phyloP scores from a whole-genome alignment of 2,329 filamentous ascomycete species.

The Aspergillus tanneri region DNA sequence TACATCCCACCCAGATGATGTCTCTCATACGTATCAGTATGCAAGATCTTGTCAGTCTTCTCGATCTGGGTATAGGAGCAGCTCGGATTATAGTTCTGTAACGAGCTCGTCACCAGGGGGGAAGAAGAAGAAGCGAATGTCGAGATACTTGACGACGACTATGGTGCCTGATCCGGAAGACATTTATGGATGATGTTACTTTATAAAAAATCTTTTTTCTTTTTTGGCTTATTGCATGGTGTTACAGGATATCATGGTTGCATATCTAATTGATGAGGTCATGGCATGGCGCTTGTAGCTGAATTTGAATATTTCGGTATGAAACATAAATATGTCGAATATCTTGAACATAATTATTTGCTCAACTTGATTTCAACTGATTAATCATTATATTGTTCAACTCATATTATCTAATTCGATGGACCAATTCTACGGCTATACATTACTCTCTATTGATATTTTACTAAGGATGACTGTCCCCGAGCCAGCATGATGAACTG shows the following conservation, averaged over 20 bases:
- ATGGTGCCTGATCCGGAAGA: conserved; percentile 42
- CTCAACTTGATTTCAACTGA: too few relatives aligned
- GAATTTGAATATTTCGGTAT: too few relatives aligned
- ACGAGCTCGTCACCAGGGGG: conserved; percentile 5
- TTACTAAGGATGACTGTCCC: too few relatives aligned
- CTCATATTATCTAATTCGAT: conserved; percentile 50
- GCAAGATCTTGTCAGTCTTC: not conserved
- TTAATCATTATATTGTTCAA: not conserved
- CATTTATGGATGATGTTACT: conserved; percentile 30
- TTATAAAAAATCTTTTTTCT: not conserved
- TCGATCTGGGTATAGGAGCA: not conserved
- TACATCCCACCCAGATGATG: too few relatives aligned
- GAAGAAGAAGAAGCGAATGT: conserved; percentile 22
- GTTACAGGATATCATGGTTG: not conserved
- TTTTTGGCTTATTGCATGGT: not conserved
- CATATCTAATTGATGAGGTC: not conserved
- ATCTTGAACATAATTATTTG: too few relatives aligned
- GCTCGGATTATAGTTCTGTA: conserved; percentile 5
- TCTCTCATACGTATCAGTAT: too few relatives aligned
- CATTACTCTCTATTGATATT: not conserved
- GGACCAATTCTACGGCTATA: conserved; percentile 44
- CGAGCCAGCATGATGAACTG: not conserved
- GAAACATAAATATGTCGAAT: too few relatives aligned
- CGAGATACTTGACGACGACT: conserved; percentile 30
- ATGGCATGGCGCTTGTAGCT: not conserved